Evolutionary conservation across 2,329 filamentous ascomycete species (phyloP).

Genomic region (Colletotrichum cordylinicola): DNA sequence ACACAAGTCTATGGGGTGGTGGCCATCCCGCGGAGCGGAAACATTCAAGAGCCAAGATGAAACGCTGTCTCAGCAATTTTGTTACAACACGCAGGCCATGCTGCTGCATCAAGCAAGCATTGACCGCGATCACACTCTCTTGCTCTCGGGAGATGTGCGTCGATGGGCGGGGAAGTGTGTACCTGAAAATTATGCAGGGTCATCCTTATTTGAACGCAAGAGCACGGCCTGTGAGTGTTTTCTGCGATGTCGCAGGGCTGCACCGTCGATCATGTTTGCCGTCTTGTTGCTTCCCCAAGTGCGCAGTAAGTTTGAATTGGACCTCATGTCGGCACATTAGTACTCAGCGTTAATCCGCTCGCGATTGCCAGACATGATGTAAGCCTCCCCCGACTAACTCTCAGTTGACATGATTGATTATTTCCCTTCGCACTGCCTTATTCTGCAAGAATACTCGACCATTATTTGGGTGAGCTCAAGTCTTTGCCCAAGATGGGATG

Average conservation of each 20-base stretch:
- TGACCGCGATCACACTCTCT: conserved; percentile 4
- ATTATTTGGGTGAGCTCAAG: neutral
- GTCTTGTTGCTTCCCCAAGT: neutral
- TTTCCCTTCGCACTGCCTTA: neutral
- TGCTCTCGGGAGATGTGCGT: neutral
- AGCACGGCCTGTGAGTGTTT: neutral
- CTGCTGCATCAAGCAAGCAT: conserved; percentile 18
- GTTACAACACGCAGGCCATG: conserved; percentile 5
- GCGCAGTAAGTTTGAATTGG: neutral
- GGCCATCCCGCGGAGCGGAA: conserved; percentile 9
- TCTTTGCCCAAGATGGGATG: conserved; percentile 6
- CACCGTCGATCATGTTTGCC: neutral
- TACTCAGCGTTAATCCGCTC: neutral
- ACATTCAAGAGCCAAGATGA: conserved; percentile 16
- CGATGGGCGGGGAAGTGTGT: neutral
- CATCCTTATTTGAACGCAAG: neutral
- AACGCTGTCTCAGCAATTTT: conserved; percentile 15
- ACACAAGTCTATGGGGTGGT: neutral
- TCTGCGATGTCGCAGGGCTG: neutral
- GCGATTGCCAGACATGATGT: neutral
- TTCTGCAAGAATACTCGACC: neutral
- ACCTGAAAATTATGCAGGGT: conserved; percentile 3
- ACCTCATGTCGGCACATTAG: neutral
- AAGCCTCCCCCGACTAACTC: neutral
- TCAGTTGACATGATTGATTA: neutral